Percentiles rank a stretch among this genome's conserved stretches.
phyloP scores from a whole-genome alignment of 106 monocot species.

The Triglochin maritima region DNA sequence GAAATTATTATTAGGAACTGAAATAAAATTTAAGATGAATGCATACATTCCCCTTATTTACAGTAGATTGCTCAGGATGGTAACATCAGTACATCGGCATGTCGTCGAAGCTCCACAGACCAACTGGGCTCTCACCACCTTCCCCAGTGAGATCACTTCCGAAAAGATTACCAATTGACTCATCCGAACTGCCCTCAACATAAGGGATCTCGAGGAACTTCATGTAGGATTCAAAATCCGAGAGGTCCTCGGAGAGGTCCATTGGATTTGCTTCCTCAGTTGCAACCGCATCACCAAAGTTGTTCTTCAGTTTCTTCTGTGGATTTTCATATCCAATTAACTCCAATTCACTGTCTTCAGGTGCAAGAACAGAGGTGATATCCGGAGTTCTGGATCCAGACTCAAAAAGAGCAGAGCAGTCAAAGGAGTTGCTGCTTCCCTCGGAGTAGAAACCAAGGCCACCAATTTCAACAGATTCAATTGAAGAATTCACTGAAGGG shows the following conservation, averaged over 20 bases:
- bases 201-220: constrained; percentile 37
- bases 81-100: constrained; percentile 14
- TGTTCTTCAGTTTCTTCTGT: constrained; percentile 34
- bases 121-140: constrained; percentile 12
- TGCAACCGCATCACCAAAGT: constrained; percentile 17
- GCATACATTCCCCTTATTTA: constrained; percentile 4
- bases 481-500: neutral
- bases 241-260: constrained; percentile 34
- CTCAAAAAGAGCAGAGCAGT: constrained; percentile 20
- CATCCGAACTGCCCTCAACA: constrained; percentile 22
- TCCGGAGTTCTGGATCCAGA: constrained; percentile 23
- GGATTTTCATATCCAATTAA: constrained; percentile 6
- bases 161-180: constrained; percentile 25
- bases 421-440: constrained; percentile 32
- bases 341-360: constrained; percentile 20
- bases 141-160: constrained; percentile 26
- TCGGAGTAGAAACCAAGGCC: constrained; percentile 18
- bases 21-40: neutral
- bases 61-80: neutral
- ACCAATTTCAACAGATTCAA: neutral
- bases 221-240: constrained; percentile 40
- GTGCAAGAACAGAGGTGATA: constrained; percentile 23
- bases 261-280: constrained; percentile 11
- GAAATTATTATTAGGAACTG: neutral
- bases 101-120: constrained; percentile 74